Evolutionary conservation across 2,329 filamentous ascomycete species (phyloP).

Genomic region (Exophiala spinifera): DNA sequence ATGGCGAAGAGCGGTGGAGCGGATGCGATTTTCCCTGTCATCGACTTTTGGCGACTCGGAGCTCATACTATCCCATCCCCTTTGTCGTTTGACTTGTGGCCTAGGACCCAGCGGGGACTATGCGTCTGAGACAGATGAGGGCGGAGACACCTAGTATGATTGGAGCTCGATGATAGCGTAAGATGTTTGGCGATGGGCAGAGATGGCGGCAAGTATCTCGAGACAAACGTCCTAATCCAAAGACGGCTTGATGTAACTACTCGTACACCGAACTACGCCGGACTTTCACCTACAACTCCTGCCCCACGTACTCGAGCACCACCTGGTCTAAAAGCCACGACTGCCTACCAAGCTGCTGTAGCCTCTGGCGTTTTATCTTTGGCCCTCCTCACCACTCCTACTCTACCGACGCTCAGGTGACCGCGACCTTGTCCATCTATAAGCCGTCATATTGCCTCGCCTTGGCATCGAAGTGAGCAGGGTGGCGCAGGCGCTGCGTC

Average conservation of each 20-base stretch:
- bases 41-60: conserved; percentile 5
- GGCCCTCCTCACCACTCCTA: not conserved
- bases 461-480: conserved; percentile 17
- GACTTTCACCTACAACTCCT: not conserved
- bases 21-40: conserved; percentile 34
- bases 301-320: not conserved
- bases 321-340: not conserved
- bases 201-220: not conserved
- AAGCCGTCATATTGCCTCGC: conserved; percentile 14
- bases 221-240: not conserved
- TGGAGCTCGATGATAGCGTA: not conserved
- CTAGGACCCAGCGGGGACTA: too few relatives aligned
- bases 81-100: not conserved
- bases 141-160: too few relatives aligned
- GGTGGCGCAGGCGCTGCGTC: conserved; percentile 26
- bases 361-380: not conserved
- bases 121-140: too few relatives aligned
- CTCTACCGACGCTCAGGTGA: conserved; percentile 9
- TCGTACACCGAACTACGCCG: too few relatives aligned
- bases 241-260: not conserved
- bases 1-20: conserved; percentile 73
- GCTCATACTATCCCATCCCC: conserved; percentile 15
- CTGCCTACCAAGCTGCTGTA: not conserved
- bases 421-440: not conserved
- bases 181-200: not conserved